Conservation (phyloP, 2,329 filamentous ascomycete species). For the Fulvia fulva region DNA sequence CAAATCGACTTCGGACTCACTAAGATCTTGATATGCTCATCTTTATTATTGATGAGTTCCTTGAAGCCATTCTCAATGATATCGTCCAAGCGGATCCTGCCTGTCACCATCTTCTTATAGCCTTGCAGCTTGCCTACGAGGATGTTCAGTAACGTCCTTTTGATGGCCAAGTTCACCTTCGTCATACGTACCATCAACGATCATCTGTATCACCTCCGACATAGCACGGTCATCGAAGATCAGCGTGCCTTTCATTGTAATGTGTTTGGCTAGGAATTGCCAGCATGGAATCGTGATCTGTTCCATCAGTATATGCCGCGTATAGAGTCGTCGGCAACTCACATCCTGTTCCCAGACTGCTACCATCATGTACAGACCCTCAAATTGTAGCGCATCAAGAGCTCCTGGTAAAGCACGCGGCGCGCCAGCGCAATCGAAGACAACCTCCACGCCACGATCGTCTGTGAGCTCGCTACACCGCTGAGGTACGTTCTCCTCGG, state of each 20-base stretch:
- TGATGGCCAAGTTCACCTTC: not conserved
- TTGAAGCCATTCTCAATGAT: constrained; percentile 16
- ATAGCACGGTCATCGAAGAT: constrained; percentile 17
- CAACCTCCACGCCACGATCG: constrained; percentile 19
- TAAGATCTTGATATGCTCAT: constrained; percentile 19
- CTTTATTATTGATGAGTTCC: constrained; percentile 15
- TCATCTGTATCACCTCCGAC: constrained; percentile 15
- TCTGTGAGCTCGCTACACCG: constrained; percentile 13
- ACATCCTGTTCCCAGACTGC: constrained; percentile 24
- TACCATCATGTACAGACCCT: constrained; percentile 23
- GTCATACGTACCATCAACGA: constrained; percentile 6
- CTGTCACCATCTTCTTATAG: constrained; percentile 18
- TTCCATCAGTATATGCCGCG: not conserved
- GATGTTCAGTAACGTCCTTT: not conserved
- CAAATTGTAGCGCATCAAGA: constrained; percentile 18
- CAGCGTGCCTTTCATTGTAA: constrained; percentile 19
- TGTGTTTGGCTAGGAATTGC: constrained; percentile 17
- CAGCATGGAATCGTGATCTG: constrained; percentile 17
- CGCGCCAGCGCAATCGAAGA: constrained; percentile 25
- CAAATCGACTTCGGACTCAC: constrained; percentile 7
- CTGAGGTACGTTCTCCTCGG: constrained; percentile 16
- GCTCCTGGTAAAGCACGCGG: constrained; percentile 15
- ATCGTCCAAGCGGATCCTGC: constrained; percentile 12
- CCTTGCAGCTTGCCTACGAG: constrained; percentile 11
- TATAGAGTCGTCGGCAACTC: not conserved